Evolutionary conservation across 2,329 filamentous ascomycete genomes (phyloP).

Genomic region (Didymella exigua): DNA sequence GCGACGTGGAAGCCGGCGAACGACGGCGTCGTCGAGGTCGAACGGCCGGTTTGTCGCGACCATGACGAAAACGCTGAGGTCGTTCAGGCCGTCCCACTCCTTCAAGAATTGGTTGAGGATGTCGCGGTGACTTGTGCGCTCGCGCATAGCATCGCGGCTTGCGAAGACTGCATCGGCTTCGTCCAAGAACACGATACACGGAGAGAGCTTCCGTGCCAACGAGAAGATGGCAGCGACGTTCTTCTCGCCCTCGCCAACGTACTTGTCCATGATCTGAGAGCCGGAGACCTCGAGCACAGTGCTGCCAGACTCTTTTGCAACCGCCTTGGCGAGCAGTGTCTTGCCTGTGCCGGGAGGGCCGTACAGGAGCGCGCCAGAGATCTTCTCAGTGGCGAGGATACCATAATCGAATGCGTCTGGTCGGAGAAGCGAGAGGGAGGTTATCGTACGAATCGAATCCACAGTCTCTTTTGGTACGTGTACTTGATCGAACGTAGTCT

Average conservation of each 20-base stretch:
- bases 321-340: conserved; percentile 66
- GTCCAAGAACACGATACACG: conserved; percentile 94
- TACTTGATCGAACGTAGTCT: conserved; percentile 85
- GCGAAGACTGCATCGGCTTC: conserved; percentile 94
- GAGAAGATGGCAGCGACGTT: conserved; percentile 89
- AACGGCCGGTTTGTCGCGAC: conserved; percentile 95
- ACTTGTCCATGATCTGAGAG: conserved; percentile 94
- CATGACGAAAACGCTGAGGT: conserved; percentile 91
- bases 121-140: conserved; percentile 77
- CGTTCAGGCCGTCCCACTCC: conserved; percentile 93
- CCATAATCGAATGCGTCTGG: conserved; percentile 97
- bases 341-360: conserved; percentile 79
- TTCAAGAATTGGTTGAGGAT: conserved; percentile 96
- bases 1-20: conserved; percentile 74
- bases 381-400: conserved; percentile 86
- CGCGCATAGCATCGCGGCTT: conserved; percentile 69
- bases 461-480: conserved; percentile 83
- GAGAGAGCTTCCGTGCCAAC: conserved; percentile 86
- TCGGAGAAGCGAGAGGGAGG: conserved; percentile 81
- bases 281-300: conserved; percentile 83
- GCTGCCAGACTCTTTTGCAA: conserved; percentile 69
- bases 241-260: conserved; percentile 94
- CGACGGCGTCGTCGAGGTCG: conserved; percentile 86
- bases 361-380: conserved; percentile 86
- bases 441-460: conserved; percentile 85